Evolutionary conservation across 73 alveolate species (phyloP).

Genomic region (Paramecium octaurelia): DNA sequence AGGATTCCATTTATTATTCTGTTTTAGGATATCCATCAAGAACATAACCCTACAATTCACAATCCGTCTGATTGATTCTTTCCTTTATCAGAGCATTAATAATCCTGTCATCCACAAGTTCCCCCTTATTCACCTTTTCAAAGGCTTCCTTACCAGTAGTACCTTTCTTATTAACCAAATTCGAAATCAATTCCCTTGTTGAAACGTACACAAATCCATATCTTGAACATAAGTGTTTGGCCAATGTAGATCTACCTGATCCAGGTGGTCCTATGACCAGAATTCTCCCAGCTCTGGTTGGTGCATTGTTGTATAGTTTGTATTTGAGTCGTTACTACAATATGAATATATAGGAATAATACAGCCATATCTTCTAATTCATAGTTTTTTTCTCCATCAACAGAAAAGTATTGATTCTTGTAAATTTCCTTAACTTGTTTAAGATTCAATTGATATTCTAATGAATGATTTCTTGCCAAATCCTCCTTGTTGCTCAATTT

Average conservation of each 20-base stretch:
- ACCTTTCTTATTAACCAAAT: slow-evolving; percentile 78
- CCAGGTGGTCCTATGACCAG: slow-evolving; percentile 96
- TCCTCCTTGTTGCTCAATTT: slow-evolving; percentile 20
- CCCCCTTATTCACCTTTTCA: slow-evolving; percentile 74
- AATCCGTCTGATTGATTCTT: slow-evolving; percentile 80
- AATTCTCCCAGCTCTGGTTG: slow-evolving; percentile 93
- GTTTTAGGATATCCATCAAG: slow-evolving; percentile 93
- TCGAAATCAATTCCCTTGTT: slow-evolving; percentile 74
- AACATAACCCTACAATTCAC: slow-evolving; percentile 91
- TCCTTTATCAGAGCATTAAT: slow-evolving; percentile 78
- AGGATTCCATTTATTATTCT: slow-evolving; percentile 73
- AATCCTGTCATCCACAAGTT: slow-evolving; percentile 80
- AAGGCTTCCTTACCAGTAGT: slow-evolving; percentile 74
- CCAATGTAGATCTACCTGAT: slow-evolving; percentile 90
- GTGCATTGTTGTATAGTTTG: slow-evolving; percentile 78
- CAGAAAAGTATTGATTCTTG: slow-evolving; percentile 74
- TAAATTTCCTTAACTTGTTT: slow-evolving; percentile 84
- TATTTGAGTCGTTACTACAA: slow-evolving; percentile 68
- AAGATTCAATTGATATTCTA: slow-evolving; percentile 74
- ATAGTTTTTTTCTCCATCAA: slow-evolving; percentile 67
- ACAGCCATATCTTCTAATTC: slow-evolving; percentile 65
- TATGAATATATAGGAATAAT: slow-evolving; percentile 55
- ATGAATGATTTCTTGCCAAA: slow-evolving; percentile 44
- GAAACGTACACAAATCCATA: slow-evolving; percentile 85
- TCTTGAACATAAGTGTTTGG: slow-evolving; percentile 70